Percentiles rank a stretch among this genome's conserved stretches.
Evolutionary conservation across 768 basidiomycete genomes (phyloP).

Genomic region (Xanthoconium purpureum): DNA sequence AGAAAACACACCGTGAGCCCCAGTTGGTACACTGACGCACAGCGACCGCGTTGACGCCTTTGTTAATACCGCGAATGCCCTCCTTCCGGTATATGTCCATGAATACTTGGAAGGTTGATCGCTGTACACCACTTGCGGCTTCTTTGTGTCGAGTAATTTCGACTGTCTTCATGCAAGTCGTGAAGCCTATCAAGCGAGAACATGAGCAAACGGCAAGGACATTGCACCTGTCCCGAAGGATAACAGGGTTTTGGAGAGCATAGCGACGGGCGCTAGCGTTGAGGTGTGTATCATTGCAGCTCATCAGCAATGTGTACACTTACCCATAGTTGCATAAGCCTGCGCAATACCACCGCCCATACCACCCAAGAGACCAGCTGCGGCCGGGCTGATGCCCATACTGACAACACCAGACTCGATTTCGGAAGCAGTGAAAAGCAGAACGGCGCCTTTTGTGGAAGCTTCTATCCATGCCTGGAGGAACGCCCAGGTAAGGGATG

Average conservation of each 20-base stretch:
- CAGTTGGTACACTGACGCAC: slow-evolving; percentile 92
- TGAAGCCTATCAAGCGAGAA: slow-evolving; percentile 64
- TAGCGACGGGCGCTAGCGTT: slow-evolving; percentile 22
- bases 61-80: slow-evolving; percentile 95
- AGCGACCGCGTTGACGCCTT: slow-evolving; percentile 95
- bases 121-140: slow-evolving; percentile 76
- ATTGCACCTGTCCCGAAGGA: slow-evolving; percentile 6
- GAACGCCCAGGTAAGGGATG: neutral
- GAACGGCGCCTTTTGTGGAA: slow-evolving; percentile 94
- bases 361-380: slow-evolving; percentile 88
- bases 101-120: slow-evolving; percentile 93
- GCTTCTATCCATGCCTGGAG: slow-evolving; percentile 97
- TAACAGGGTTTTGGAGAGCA: slow-evolving; percentile 2
- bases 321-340: slow-evolving; percentile 99
- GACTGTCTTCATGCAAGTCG: slow-evolving; percentile 99
- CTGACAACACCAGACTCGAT: slow-evolving; percentile 68
- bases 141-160: slow-evolving; percentile 97
- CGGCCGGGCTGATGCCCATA: slow-evolving; percentile 74
- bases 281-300: slow-evolving; percentile 16
- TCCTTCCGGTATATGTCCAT: slow-evolving; percentile 91
- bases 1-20: slow-evolving; percentile 70
- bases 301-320: slow-evolving; percentile 31
- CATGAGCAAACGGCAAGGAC: slow-evolving; percentile 7
- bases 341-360: slow-evolving; percentile 98
- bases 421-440: slow-evolving; percentile 95